Evolutionary conservation across 164 flowering plant species (phyloP).

Genomic region (Warburgia ugandensis): DNA sequence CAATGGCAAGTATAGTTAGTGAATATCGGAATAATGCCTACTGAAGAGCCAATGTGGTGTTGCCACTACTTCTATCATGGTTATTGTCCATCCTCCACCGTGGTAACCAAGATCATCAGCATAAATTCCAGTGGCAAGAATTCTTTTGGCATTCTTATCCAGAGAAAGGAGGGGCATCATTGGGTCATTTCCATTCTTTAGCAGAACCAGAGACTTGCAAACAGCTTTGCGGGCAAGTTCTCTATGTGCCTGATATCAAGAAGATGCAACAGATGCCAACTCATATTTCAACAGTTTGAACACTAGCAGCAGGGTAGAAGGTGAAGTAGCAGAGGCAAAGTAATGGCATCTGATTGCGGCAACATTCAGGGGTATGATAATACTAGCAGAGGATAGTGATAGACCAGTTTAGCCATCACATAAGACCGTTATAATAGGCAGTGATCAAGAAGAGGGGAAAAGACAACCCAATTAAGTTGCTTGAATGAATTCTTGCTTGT

Average conservation of each 20-base stretch:
- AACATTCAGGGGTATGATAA: not conserved
- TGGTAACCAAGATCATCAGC: constrained; percentile 90
- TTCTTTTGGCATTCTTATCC: constrained; percentile 48
- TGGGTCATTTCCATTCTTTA: constrained; percentile 73
- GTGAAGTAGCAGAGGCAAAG: not conserved
- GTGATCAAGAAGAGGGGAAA: too few species aligned
- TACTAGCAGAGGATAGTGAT: too few species aligned
- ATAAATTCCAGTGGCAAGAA: constrained; percentile 75
- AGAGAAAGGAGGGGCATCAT: constrained; percentile 63
- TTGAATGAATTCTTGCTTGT: too few species aligned
- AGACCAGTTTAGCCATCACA: too few species aligned
- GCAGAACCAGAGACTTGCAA: constrained; percentile 72
- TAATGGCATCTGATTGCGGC: not conserved
- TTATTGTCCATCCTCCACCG: constrained; percentile 89
- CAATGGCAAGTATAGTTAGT: too few species aligned
- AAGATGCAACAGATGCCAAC: too few species aligned
- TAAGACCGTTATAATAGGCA: too few species aligned
- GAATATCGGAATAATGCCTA: too few species aligned
- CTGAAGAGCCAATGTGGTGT: constrained; percentile 63
- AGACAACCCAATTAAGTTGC: too few species aligned
- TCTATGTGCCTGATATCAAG: constrained; percentile 82
- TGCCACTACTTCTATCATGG: constrained; percentile 72
- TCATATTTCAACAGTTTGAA: too few species aligned
- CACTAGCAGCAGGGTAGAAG: not conserved
- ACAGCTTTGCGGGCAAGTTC: constrained; percentile 85